Conservation (phyloP, 1,139 yeast species). For the Sugiyamaella neomexicana region DNA sequence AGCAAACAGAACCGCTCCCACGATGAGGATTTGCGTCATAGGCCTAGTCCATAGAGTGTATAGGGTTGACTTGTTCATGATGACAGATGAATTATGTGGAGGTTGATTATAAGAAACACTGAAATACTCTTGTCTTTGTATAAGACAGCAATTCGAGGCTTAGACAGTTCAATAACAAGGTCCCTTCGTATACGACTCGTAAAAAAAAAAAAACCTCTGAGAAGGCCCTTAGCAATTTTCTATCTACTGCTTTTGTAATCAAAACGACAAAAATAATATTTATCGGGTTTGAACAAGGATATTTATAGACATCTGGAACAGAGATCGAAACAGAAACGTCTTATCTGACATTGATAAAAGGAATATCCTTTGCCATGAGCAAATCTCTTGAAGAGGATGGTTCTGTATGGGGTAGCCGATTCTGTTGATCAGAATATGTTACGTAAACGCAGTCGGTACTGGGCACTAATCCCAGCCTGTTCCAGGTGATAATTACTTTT, state of each 20-base stretch:
- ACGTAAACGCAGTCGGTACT: too few species aligned
- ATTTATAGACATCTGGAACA: not conserved
- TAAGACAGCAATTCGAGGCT: too few species aligned
- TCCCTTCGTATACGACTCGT: too few species aligned
- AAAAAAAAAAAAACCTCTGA: too few species aligned
- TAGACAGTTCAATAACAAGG: too few species aligned
- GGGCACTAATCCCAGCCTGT: not conserved
- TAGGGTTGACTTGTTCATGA: not conserved
- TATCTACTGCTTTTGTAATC: too few species aligned
- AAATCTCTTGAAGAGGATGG: not conserved
- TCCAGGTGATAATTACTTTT: not conserved
- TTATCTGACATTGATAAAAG: not conserved
- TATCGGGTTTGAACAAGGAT: not conserved
- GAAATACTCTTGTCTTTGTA: not conserved
- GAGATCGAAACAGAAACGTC: not conserved
- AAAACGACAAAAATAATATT: too few species aligned
- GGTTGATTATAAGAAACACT: not conserved
- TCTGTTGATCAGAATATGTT: not conserved
- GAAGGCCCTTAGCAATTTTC: too few species aligned
- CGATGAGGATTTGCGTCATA: conserved; percentile 23
- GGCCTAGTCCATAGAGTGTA: conserved; percentile 20
- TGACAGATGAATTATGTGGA: not conserved
- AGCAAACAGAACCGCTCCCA: conserved; percentile 25
- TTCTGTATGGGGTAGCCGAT: not conserved
- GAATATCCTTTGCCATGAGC: too few species aligned